A percentile compares a stretch with the other conserved stretches of the same genome.
phyloP scores from a whole-genome alignment of 768 basidiomycete genomes.

The Sporobolomyces roseus region DNA sequence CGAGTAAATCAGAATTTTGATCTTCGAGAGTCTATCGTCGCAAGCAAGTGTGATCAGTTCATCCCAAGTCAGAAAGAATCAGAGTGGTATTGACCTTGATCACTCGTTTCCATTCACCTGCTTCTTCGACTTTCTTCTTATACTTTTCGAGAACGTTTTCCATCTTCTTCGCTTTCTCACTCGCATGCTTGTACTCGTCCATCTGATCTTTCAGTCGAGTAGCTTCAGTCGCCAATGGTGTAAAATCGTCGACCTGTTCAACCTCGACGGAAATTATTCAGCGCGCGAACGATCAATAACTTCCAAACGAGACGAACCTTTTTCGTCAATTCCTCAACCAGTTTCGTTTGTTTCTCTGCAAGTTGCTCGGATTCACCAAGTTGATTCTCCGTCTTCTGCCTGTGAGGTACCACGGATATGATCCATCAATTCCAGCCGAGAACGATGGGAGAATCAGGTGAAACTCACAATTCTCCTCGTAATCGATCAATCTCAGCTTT shows the following conservation, averaged over 20 bases:
- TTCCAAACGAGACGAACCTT: slow-evolving; percentile 55
- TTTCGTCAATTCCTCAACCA: slow-evolving; percentile 68
- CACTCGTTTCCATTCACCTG: slow-evolving; percentile 59
- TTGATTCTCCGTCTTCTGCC: slow-evolving; percentile 76
- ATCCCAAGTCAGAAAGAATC: neutral
- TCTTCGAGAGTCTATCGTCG: slow-evolving; percentile 61
- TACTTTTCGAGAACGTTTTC: slow-evolving; percentile 99
- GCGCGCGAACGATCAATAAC: neutral
- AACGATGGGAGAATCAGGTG: neutral
- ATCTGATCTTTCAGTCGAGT: slow-evolving; percentile 82
- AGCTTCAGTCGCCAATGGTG: slow-evolving; percentile 70
- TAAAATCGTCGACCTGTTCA: slow-evolving; percentile 66
- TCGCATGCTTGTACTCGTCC: slow-evolving; percentile 90
- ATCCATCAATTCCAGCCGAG: too few species aligned
- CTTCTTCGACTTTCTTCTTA: slow-evolving; percentile 95
- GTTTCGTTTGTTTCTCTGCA: slow-evolving; percentile 68
- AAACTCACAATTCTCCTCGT: slow-evolving; percentile 73
- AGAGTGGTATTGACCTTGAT: slow-evolving; percentile 48
- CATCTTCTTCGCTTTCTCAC: slow-evolving; percentile 84
- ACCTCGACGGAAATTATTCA: too few species aligned
- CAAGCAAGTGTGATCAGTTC: too few species aligned
- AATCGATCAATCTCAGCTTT: slow-evolving; percentile 77
- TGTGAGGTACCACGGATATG: slow-evolving; percentile 47
- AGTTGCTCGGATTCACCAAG: slow-evolving; percentile 75
- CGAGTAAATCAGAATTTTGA: slow-evolving; percentile 85